phyloP scores from a whole-genome alignment of 306 rosid genomes.

The Prunus mume region DNA sequence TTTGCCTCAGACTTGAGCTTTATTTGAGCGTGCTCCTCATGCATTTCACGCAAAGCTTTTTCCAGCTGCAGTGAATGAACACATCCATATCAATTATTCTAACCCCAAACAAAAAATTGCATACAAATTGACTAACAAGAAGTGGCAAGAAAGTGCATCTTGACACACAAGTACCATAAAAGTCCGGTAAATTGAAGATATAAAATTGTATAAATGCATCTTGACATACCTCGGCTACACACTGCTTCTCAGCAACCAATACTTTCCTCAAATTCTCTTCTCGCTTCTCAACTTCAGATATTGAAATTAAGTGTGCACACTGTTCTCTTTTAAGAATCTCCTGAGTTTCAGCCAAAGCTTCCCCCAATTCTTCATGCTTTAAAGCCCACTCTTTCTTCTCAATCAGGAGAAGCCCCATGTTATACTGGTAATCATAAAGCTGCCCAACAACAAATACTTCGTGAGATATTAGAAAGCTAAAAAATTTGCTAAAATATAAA shows the following conservation, averaged over 20 bases:
- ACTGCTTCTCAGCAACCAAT: slow-evolving; percentile 61
- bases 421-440: slow-evolving; percentile 89
- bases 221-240: slow-evolving; percentile 60
- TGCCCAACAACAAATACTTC: slow-evolving; percentile 24
- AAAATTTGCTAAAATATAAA: neutral
- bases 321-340: slow-evolving; percentile 86
- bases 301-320: slow-evolving; percentile 66
- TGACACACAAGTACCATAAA: neutral
- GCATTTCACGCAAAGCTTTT: slow-evolving; percentile 57
- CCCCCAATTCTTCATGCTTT: slow-evolving; percentile 52
- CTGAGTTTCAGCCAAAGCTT: slow-evolving; percentile 62
- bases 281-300: slow-evolving; percentile 66
- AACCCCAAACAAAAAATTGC: neutral
- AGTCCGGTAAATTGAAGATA: no score
- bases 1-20: slow-evolving; percentile 54
- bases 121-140: slow-evolving; percentile 18
- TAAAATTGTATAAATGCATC: no score
- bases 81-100: neutral
- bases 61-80: slow-evolving; percentile 58
- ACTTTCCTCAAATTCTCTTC: slow-evolving; percentile 71
- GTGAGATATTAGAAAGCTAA: neutral
- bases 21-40: slow-evolving; percentile 52
- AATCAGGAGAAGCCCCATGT: slow-evolving; percentile 84
- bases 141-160: neutral
- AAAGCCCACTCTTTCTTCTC: slow-evolving; percentile 79